Percentiles rank a stretch among this genome's conserved stretches.
These are phyloP conservation scores for Parafenestella ontariensis DNA, from an alignment of 2,329 filamentous ascomycete species.

Conservation along the genomic window DNA sequence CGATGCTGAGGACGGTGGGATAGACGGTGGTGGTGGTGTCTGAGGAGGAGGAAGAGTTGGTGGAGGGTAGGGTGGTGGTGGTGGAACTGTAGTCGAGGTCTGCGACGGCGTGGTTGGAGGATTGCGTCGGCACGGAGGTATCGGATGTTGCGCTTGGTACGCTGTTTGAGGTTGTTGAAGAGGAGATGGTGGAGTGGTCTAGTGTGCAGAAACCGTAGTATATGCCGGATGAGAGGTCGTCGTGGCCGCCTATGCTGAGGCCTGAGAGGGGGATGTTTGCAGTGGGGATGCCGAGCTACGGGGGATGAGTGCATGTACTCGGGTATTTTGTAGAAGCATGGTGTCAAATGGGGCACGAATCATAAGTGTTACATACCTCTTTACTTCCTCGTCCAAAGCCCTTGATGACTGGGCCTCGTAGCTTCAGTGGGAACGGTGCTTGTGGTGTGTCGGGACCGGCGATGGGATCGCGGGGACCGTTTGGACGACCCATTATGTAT, in stretches of 20 bases:
- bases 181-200: constrained; percentile 53
- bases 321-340: neutral
- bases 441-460: constrained; percentile 76
- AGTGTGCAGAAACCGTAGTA: constrained; percentile 94
- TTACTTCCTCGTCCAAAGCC: constrained; percentile 94
- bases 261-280: constrained; percentile 79
- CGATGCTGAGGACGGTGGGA: constrained; percentile 53
- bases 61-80: no score
- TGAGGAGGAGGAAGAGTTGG: constrained; percentile 15
- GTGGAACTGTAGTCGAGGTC: constrained; percentile 25
- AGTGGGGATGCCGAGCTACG: constrained; percentile 89
- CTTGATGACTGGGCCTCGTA: constrained; percentile 87
- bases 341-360: no score
- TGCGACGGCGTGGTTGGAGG: constrained; percentile 38
- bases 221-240: constrained; percentile 75
- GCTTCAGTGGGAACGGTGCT: constrained; percentile 79
- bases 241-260: constrained; percentile 72
- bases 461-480: constrained; percentile 54
- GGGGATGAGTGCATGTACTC: neutral
- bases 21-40: constrained; percentile 22
- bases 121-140: constrained; percentile 17
- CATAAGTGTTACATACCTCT: constrained; percentile 67
- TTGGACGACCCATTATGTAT: constrained; percentile 32
- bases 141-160: constrained; percentile 26
- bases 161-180: constrained; percentile 40